These are phyloP conservation scores for Trematosphaeria pertusa DNA, from an alignment of 2,329 filamentous ascomycete species.

Conservation along the genomic window DNA sequence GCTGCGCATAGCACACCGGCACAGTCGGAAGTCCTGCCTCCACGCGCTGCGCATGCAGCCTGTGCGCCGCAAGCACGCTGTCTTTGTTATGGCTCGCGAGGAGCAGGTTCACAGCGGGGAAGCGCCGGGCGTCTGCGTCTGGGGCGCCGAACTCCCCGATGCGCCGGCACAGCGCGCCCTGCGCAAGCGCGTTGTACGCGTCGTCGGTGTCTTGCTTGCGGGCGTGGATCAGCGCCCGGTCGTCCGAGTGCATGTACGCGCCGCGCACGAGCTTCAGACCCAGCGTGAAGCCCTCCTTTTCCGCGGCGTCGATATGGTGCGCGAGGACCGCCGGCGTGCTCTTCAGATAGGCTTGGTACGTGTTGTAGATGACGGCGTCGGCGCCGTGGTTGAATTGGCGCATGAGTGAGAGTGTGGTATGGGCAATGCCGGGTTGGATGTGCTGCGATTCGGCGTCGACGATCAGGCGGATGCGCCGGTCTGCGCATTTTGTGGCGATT, in stretches of 20 bases:
- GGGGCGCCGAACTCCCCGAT: constrained; percentile 33
- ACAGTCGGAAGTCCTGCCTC: constrained; percentile 53
- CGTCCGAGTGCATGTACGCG: constrained; percentile 62
- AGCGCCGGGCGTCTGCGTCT: constrained; percentile 21
- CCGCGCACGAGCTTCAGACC: constrained; percentile 66
- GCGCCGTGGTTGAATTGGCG: constrained; percentile 59
- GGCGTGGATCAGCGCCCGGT: constrained; percentile 59
- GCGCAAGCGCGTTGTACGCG: constrained; percentile 73
- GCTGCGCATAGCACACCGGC: constrained; percentile 73
- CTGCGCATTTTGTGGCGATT: constrained; percentile 49
- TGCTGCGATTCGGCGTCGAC: constrained; percentile 57
- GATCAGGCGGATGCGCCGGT: constrained; percentile 52
- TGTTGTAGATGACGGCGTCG: constrained; percentile 70
- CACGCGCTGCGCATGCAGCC: constrained; percentile 51
- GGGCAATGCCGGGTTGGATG: constrained; percentile 49
- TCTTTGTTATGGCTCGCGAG: constrained; percentile 83
- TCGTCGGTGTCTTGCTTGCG: constrained; percentile 62
- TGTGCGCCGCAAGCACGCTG: constrained; percentile 66
- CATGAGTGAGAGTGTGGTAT: constrained; percentile 65
- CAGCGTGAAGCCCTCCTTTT: constrained; percentile 58
- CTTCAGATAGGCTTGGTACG: constrained; percentile 66
- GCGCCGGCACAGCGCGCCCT: constrained; percentile 53
- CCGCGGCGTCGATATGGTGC: constrained; percentile 55
- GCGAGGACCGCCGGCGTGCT: constrained; percentile 51
- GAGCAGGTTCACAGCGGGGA: constrained; percentile 64